Conservation (phyloP, 2,329 filamentous ascomycete species). For the Exophiala calicioides region DNA sequence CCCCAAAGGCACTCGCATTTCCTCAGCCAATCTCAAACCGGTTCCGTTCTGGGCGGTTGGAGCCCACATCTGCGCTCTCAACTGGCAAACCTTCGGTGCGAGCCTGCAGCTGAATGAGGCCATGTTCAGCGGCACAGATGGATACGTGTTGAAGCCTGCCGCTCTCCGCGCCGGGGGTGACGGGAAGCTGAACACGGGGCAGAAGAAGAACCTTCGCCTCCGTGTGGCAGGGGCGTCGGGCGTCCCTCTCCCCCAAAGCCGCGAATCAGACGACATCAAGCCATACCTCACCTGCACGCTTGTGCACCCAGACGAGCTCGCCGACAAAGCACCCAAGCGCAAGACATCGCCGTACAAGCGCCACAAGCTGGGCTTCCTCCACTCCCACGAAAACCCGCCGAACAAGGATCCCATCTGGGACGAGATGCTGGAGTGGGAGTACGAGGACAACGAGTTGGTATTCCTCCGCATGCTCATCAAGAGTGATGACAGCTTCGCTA, state of each 20-base stretch:
- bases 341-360: constrained; percentile 30
- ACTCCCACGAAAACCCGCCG: constrained; percentile 20
- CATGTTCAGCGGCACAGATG: constrained; percentile 29
- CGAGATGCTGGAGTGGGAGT: constrained; percentile 30
- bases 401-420: constrained; percentile 30
- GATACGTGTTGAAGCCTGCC: constrained; percentile 30
- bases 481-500: constrained; percentile 30
- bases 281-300: constrained; percentile 32
- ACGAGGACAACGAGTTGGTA: constrained; percentile 29
- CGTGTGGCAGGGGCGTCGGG: constrained; percentile 28
- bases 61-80: constrained; percentile 30
- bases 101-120: constrained; percentile 31
- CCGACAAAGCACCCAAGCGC: constrained; percentile 22
- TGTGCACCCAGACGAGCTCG: constrained; percentile 24
- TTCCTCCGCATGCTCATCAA: constrained; percentile 31
- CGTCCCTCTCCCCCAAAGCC: constrained; percentile 25
- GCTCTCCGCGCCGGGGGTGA: constrained; percentile 23
- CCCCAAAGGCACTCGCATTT: constrained; percentile 31
- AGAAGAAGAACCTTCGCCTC: constrained; percentile 25
- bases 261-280: constrained; percentile 26
- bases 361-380: constrained; percentile 29
- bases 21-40: constrained; percentile 29
- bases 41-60: constrained; percentile 29
- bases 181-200: constrained; percentile 17
- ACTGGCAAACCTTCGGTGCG: constrained; percentile 32